Evolutionary conservation across 148 eudicot genomes (phyloP), one percentile per base, ranked within the genome.

Genomic region (Rhododendron mucronatum): DNA sequence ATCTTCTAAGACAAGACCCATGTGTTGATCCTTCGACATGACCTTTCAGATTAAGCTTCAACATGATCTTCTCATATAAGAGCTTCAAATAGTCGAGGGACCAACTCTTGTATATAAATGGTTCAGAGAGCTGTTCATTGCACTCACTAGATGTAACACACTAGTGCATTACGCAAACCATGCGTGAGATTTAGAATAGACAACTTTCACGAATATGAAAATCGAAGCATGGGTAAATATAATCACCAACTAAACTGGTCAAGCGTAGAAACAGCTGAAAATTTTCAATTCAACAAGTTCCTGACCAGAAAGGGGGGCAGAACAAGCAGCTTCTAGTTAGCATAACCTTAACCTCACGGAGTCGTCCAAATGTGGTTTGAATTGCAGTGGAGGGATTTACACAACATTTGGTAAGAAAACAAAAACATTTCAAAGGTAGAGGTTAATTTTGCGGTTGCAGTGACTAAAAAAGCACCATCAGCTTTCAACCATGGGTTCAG

Each of bases 401-500:
- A 82, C 20, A 37, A 71, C 84, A 61, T 37, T 57, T 61, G 30
- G 30, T 20, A 59, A 20, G 48, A 51, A 80, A 30, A 81, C n/a
- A 30, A 26, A 44, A 81, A 48, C n/a, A 35, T 41, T 51, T 26
- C 4, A 35, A 10, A 61, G 47, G 15, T 7, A 21, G 65, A 48
- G 47, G 80, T 47, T 18, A 15, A 48, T 33, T 69, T 20, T 16
- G 51, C 28, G 1, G 45, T 13, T 23, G 30, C 76, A 30, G 30
- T 39, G 39, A 16, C 61, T 13, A 78, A 33, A 63, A 48, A 41
- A 35, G 33, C 83, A 78, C 35, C 84, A 30, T 92, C 90, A 96
- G 82, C 92, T 85, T 91, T 96, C 98, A 81, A 96, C 90, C 99
- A 96, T 96, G 14, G 99, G 99, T 88, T 96, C 98, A 12, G 97